Conservation (phyloP, 2,329 filamentous ascomycete genomes). For the Stagonosporopsis cucurbitacearum region DNA sequence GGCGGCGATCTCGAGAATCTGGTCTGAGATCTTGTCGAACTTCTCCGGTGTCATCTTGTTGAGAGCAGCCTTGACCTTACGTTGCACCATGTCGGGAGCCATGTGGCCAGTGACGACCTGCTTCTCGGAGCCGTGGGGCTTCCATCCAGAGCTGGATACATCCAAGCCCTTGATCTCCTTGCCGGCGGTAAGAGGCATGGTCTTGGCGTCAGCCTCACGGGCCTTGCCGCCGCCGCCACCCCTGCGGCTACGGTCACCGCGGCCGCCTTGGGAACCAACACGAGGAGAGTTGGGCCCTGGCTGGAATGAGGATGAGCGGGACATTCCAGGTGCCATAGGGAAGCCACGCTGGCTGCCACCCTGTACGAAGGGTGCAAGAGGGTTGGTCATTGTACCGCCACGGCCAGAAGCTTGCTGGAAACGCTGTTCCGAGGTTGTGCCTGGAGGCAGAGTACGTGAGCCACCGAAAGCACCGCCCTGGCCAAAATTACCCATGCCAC, state of each 20-base stretch:
- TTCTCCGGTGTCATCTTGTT: slow-evolving; percentile 99
- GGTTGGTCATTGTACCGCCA: slow-evolving; percentile 51
- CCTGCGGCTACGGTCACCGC: slow-evolving; percentile 68
- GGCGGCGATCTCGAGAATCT: slow-evolving; percentile 88
- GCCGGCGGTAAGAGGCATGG: slow-evolving; percentile 88
- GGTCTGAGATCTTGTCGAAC: slow-evolving; percentile 92
- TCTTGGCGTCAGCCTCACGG: slow-evolving; percentile 69
- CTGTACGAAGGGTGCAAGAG: slow-evolving; percentile 65
- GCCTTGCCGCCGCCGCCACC: slow-evolving; percentile 59
- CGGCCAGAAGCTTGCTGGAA: slow-evolving; percentile 56
- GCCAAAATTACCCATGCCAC: slow-evolving; percentile 72
- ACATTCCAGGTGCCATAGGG: slow-evolving; percentile 70
- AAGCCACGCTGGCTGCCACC: slow-evolving; percentile 61
- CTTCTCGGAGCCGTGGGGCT: slow-evolving; percentile 66
- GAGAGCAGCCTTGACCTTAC: slow-evolving; percentile 96
- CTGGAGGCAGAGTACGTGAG: slow-evolving; percentile 70
- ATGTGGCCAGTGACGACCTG: slow-evolving; percentile 58
- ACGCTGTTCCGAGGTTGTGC: slow-evolving; percentile 78
- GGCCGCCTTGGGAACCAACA: slow-evolving; percentile 62
- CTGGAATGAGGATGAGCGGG: slow-evolving; percentile 65
- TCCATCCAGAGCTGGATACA: slow-evolving; percentile 81
- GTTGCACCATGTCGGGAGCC: slow-evolving; percentile 91
- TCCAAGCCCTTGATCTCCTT: slow-evolving; percentile 81
- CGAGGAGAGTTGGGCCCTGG: slow-evolving; percentile 74
- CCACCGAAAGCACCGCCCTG: slow-evolving; percentile 49